A percentile compares a stretch with the other conserved stretches of the same genome.
Conservation (phyloP, 441 rosid genomes). For the Erodium chrysanthum region DNA sequence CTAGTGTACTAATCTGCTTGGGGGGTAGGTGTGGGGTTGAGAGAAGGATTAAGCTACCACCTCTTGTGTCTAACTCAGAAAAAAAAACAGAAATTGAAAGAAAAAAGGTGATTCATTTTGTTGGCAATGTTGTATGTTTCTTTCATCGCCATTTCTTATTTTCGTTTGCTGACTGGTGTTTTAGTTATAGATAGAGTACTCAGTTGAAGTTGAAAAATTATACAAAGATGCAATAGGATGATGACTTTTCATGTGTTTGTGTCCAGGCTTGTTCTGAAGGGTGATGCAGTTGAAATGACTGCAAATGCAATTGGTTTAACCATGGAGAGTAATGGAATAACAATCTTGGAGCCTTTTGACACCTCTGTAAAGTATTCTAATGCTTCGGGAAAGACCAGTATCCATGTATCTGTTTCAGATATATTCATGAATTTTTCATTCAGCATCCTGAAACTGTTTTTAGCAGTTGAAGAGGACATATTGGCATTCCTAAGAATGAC, state of each 20-base stretch:
- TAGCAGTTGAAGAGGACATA: constrained; percentile 92
- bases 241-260: constrained; percentile 22
- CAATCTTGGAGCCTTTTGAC: constrained; percentile 94
- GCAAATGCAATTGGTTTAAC: constrained; percentile 75
- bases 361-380: constrained; percentile 62
- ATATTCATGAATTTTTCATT: constrained; percentile 92
- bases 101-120: neutral
- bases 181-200: neutral
- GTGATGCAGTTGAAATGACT: constrained; percentile 65
- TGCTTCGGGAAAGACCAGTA: constrained; percentile 82
- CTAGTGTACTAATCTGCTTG: neutral
- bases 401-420: constrained; percentile 64
- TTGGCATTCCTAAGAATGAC: constrained; percentile 79
- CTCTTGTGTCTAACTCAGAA: neutral
- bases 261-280: constrained; percentile 64
- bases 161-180: neutral
- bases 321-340: constrained; percentile 94
- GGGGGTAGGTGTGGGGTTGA: neutral
- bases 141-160: neutral
- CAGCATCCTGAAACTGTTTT: constrained; percentile 81
- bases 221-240: constrained; percentile 3
- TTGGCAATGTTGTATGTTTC: neutral
- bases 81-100: neutral
- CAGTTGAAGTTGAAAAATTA: constrained; percentile 9
- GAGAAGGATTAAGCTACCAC: neutral